These are phyloP conservation scores for Kodamaea plutei DNA, from an alignment of 1,139 yeast species.

Conservation along the genomic window DNA sequence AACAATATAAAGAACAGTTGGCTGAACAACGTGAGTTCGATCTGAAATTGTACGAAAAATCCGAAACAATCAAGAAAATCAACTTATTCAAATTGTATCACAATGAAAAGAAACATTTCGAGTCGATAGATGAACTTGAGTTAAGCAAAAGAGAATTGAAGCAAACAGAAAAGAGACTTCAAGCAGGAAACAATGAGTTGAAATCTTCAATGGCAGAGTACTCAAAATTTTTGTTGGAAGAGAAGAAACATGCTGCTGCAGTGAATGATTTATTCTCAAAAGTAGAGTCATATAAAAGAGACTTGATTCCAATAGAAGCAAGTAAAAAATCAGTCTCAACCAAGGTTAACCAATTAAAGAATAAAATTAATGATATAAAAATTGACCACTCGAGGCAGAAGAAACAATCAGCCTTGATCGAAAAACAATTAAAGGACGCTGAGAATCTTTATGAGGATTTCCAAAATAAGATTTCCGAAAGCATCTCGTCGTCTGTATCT, in stretches of 20 bases:
- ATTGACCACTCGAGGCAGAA: conserved; percentile 54
- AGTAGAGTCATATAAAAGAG: conserved; percentile 44
- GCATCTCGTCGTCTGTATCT: conserved; percentile 32
- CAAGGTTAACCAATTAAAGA: conserved; percentile 46
- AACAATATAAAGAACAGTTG: conserved; percentile 74
- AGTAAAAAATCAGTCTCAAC: conserved; percentile 45
- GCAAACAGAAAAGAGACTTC: conserved; percentile 21
- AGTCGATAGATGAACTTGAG: conserved; percentile 22
- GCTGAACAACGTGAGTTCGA: conserved; percentile 70
- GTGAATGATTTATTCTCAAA: conserved; percentile 35
- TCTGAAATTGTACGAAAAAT: conserved; percentile 46
- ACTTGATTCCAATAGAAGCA: conserved; percentile 55
- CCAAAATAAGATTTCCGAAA: conserved; percentile 32
- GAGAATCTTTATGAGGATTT: conserved; percentile 38
- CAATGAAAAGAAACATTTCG: conserved; percentile 47
- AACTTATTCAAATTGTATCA: conserved; percentile 68
- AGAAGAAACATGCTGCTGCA: conserved; percentile 37
- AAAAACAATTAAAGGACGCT: conserved; percentile 47
- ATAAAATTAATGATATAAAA: conserved; percentile 50
- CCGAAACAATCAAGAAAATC: conserved; percentile 43
- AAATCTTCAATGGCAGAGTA: conserved; percentile 38
- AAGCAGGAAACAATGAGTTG: conserved; percentile 23
- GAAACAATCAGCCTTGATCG: conserved; percentile 35
- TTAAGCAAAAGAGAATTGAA: conserved; percentile 27
- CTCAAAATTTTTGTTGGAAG: conserved; percentile 43